phyloP scores from a whole-genome alignment of 352 stramenopile species.

The Plasmopara muralis region DNA sequence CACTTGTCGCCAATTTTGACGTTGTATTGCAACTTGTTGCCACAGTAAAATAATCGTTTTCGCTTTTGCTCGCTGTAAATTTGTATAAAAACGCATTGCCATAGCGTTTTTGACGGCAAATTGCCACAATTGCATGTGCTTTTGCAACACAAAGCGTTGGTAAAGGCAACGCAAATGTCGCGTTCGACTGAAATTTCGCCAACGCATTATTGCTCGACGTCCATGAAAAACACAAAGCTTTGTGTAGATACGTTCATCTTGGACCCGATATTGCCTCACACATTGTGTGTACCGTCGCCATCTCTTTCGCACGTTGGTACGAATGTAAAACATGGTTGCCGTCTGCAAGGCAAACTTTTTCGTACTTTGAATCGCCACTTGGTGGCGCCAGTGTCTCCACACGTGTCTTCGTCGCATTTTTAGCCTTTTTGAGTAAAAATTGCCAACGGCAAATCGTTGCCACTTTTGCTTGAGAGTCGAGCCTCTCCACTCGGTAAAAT shows the following conservation, averaged over 20 bases:
- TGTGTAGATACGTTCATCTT: constrained; percentile 1
- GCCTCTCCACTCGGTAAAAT: constrained; percentile 13
- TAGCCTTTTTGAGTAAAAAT: constrained; percentile 4
- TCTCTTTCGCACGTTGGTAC: constrained; percentile 12
- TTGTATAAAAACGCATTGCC: constrained; percentile 31
- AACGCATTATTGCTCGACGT: constrained; percentile 13
- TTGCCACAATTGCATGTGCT: constrained; percentile 34
- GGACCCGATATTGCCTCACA: constrained; percentile 4
- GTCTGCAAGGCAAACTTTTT: constrained; percentile 8
- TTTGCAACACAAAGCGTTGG: constrained; percentile 28
- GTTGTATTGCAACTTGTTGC: constrained; percentile 15
- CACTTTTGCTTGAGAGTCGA: constrained; percentile 9
- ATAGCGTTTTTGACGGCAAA: constrained; percentile 19
- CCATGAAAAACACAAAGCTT: constrained; percentile 13
- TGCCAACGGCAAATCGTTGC: constrained; percentile 14
- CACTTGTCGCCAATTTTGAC: constrained; percentile 23
- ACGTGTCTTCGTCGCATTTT: constrained; percentile 4
- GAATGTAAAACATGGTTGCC: constrained; percentile 14
- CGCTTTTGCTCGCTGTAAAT: constrained; percentile 12
- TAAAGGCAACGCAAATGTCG: constrained; percentile 12
- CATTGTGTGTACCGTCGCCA: constrained; percentile 18
- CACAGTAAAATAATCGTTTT: constrained; percentile 28
- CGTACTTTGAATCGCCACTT: constrained; percentile 5
- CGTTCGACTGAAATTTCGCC: constrained; percentile 14
- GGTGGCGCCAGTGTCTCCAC: constrained; percentile 22